These are phyloP conservation scores for Fusarium stilboides DNA, from an alignment of 2,329 filamentous ascomycete genomes.

Conservation along the genomic window DNA sequence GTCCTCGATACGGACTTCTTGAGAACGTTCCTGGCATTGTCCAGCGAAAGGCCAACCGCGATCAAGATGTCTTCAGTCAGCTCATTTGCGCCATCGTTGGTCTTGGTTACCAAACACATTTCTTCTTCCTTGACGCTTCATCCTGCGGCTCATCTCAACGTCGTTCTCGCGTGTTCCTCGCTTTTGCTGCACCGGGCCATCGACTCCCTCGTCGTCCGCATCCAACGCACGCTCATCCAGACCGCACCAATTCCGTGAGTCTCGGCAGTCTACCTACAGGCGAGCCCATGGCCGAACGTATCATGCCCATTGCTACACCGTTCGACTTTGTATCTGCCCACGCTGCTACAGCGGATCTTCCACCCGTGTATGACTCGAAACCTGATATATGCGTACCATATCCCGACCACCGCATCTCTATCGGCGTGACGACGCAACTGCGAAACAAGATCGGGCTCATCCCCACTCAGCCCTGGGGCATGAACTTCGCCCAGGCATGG, in stretches of 20 bases:
- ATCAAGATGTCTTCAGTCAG: slow-evolving; percentile 79
- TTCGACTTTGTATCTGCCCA: slow-evolving; percentile 71
- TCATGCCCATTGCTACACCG: slow-evolving; percentile 62
- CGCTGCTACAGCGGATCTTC: slow-evolving; percentile 73
- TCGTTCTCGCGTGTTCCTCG: slow-evolving; percentile 78
- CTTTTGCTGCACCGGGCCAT: slow-evolving; percentile 77
- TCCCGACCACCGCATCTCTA: slow-evolving; percentile 77
- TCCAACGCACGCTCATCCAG: slow-evolving; percentile 75
- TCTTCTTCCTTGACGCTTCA: slow-evolving; percentile 79
- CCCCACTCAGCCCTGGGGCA: slow-evolving; percentile 70
- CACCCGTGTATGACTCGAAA: slow-evolving; percentile 73
- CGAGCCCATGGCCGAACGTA: slow-evolving; percentile 69
- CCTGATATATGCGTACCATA: slow-evolving; percentile 73
- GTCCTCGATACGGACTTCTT: slow-evolving; percentile 80
- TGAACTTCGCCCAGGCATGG: slow-evolving; percentile 67
- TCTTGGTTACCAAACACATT: slow-evolving; percentile 81
- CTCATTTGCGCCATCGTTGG: slow-evolving; percentile 81
- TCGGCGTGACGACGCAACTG: slow-evolving; percentile 56
- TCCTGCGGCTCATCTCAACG: slow-evolving; percentile 76
- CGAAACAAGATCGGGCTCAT: slow-evolving; percentile 69
- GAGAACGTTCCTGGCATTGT: slow-evolving; percentile 84
- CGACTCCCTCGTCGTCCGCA: slow-evolving; percentile 69
- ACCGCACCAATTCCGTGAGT: slow-evolving; percentile 46
- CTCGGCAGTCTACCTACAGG: slow-evolving; percentile 75
- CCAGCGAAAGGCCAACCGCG: slow-evolving; percentile 59